Evolutionary conservation across 2,329 filamentous ascomycete genomes (phyloP), one percentile per base, ranked within the genome.

Genomic region (Sarocladium brachiariae): DNA sequence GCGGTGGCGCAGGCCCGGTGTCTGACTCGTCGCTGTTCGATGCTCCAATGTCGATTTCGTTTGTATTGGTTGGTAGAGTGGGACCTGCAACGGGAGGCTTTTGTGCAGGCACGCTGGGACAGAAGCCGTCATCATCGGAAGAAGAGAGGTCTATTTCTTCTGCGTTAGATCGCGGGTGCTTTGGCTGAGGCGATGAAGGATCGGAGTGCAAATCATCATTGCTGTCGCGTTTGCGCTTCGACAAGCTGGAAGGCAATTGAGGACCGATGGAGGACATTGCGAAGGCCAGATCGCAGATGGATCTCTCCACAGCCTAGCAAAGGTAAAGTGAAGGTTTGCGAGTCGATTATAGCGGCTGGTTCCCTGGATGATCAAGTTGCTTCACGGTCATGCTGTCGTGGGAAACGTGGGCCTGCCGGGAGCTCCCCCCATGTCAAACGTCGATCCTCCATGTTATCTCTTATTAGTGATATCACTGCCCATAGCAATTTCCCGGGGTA

Each of bases 241-340:
- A 62, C 37, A 86, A 74, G 54, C 87, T 81, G 4, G 85, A 76
- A 11, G 87, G 86, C 21, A 90, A 66, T 53, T 83, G 74, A 13
- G 87, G 86, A 4, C 86, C 86, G 61, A 88, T 83, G 30, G 80
- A 81, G 48, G 83, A 71, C 84, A 88, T 88, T 21, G 34, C 59
- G 71, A 71, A 10, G 31, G 30, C 16, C 16, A 9, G 13, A 16
- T 27, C 43, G n/a, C 4, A 3, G 27, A 31, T 31, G 16, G 10
- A 19, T 21, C 16, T 39, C 33, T n/a, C 6, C 18, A n/a, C n/a
- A n/a, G n/a, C n/a, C n/a, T n/a, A n/a, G n/a, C n/a, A n/a, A n/a
- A n/a, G n/a, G n/a, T n/a, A n/a, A n/a, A n/a, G n/a, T n/a, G n/a
- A n/a, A n/a, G n/a, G n/a, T n/a, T n/a, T n/a, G n/a, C n/a, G n/a